These are phyloP conservation scores for Coniferiporia weirii DNA, from an alignment of 1,284 basidiomycete species.

Conservation along the genomic window DNA sequence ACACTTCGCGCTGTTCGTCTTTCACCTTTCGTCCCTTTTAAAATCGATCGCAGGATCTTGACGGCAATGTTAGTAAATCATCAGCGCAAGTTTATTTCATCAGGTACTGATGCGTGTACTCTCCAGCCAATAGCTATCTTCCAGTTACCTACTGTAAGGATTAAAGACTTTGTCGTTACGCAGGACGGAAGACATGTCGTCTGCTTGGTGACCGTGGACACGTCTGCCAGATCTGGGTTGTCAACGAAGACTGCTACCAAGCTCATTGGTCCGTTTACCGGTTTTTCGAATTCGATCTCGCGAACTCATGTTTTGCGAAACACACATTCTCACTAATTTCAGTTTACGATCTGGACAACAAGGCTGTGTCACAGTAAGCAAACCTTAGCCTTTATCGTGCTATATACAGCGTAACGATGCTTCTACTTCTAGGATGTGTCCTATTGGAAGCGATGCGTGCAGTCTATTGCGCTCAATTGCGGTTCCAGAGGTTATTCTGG, in stretches of 20 bases:
- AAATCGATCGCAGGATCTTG: background rate
- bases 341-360: constrained; percentile 11
- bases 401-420: background rate
- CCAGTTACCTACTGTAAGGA: constrained; percentile 3
- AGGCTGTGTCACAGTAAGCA: constrained; percentile 8
- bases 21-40: background rate
- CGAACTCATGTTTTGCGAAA: background rate
- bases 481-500: constrained; percentile 1
- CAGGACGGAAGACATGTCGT: constrained; percentile 10
- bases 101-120: background rate
- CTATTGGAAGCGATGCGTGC: constrained; percentile 9
- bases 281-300: too few species aligned
- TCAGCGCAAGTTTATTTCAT: background rate
- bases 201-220: background rate
- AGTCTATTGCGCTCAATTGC: constrained; percentile 1
- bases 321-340: background rate
- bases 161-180: constrained; percentile 9
- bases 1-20: background rate
- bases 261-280: constrained; percentile 6
- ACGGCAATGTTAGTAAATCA: constrained; percentile 1
- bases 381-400: background rate
- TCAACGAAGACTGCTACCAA: background rate
- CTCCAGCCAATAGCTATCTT: constrained; percentile 2
- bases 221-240: constrained; percentile 4
- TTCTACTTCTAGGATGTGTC: background rate